A percentile compares a stretch with the other conserved stretches of the same genome.
Evolutionary conservation across 1,284 basidiomycete genomes (phyloP).

Genomic region (Veloporphyrellus conicus): DNA sequence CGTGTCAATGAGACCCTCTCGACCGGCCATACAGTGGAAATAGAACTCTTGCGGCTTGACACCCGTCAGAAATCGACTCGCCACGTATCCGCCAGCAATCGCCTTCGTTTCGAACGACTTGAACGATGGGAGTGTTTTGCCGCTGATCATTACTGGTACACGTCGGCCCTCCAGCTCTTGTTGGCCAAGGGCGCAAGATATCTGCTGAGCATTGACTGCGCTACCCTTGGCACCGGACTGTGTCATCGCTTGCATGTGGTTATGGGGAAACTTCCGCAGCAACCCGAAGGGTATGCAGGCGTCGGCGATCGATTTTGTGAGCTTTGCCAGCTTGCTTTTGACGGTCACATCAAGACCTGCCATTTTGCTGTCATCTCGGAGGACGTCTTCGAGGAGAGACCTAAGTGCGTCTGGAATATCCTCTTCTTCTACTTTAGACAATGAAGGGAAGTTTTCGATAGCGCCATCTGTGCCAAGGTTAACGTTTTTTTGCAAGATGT

Average conservation of each 20-base stretch:
- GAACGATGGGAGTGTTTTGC: slow-evolving; percentile 97
- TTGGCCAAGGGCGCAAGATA: slow-evolving; percentile 94
- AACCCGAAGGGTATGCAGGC: slow-evolving; percentile 88
- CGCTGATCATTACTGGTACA: slow-evolving; percentile 98
- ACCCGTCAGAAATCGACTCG: slow-evolving; percentile 98
- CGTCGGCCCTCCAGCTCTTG: slow-evolving; percentile 98
- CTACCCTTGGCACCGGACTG: slow-evolving; percentile 98
- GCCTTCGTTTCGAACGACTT: slow-evolving; percentile 95
- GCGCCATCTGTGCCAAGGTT: slow-evolving; percentile 84
- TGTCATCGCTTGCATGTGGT: slow-evolving; percentile 99
- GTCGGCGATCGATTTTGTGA: slow-evolving; percentile 88
- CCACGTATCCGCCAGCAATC: slow-evolving; percentile 98
- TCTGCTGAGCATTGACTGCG: slow-evolving; percentile 95
- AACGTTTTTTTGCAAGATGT: slow-evolving; percentile 66
- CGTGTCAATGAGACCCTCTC: slow-evolving; percentile 98
- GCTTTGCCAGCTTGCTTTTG: slow-evolving; percentile 78
- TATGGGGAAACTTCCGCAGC: slow-evolving; percentile 91
- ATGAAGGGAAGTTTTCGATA: slow-evolving; percentile 82
- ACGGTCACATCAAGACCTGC: slow-evolving; percentile 91
- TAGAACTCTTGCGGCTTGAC: slow-evolving; percentile 99
- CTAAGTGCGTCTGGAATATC: slow-evolving; percentile 54
- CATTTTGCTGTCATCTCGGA: slow-evolving; percentile 98
- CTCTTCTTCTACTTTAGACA: slow-evolving; percentile 45
- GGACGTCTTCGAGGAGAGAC: slow-evolving; percentile 82
- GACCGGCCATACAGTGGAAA: slow-evolving; percentile 99